Conservation (phyloP, 495 filamentous ascomycete species). For the Mycothermus thermophilus region DNA sequence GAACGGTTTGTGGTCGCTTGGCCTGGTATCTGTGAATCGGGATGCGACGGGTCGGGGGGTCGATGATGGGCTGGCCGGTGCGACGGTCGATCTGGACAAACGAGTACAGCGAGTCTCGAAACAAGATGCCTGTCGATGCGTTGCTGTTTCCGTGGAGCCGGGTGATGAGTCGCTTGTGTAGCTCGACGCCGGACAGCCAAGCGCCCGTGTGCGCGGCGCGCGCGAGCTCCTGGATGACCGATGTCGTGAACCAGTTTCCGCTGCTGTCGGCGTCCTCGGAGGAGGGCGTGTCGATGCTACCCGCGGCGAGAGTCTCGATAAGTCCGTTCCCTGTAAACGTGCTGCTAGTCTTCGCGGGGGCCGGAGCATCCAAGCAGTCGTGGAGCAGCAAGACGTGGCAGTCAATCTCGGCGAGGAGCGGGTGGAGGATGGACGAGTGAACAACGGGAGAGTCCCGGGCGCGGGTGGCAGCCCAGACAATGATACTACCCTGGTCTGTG, state of each 20-base stretch:
- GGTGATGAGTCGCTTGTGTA: conserved; percentile 14
- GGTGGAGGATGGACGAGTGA: conserved; percentile 11
- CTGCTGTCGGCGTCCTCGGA: conserved; percentile 10
- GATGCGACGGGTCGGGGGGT: conserved; percentile 1
- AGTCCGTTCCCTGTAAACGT: conserved; percentile 1
- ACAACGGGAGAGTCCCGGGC: conserved; percentile 5
- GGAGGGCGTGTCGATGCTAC: conserved; percentile 12
- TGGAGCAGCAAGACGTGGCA: conserved; percentile 16
- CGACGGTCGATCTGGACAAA: conserved; percentile 7
- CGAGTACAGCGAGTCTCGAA: conserved; percentile 6
- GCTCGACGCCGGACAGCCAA: conserved; percentile 12
- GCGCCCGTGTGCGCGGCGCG: conserved; percentile 7
- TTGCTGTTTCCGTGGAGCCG: conserved; percentile 8
- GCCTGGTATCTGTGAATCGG: conserved; percentile 6
- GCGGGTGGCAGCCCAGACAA: conserved; percentile 15
- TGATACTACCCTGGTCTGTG: conserved; percentile 6
- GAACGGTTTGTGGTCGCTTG: conserved; percentile 4
- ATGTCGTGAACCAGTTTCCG: conserved; percentile 16
- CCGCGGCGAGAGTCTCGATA: conserved; percentile 19
- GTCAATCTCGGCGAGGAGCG: conserved; percentile 9
- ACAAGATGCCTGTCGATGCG: conserved; percentile 1
- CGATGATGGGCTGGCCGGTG: conserved; percentile 9
- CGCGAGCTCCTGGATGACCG: conserved; percentile 15
- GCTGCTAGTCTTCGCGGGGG: conserved; percentile 2
- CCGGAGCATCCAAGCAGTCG: conserved; percentile 14